phyloP scores from a whole-genome alignment of 345 rosid species.

The Limnanthes douglasii region DNA sequence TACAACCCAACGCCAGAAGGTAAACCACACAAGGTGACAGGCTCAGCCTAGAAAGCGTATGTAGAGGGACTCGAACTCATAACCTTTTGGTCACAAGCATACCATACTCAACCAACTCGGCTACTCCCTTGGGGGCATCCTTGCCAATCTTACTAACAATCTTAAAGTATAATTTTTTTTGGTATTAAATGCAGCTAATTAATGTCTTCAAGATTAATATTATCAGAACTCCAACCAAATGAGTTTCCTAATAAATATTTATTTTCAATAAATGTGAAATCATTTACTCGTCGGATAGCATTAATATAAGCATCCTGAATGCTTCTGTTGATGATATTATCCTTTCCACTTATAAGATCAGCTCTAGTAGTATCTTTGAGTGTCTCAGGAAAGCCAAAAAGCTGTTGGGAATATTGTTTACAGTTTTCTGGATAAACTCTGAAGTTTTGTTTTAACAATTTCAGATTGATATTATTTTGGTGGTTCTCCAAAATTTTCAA shows the following conservation, averaged over 20 bases:
- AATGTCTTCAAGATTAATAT: background rate
- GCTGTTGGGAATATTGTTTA: too few relatives aligned
- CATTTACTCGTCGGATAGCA: conserved; percentile 6
- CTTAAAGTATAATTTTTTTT: conserved; percentile 2
- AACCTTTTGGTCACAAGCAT: too few relatives aligned
- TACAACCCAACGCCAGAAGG: too few relatives aligned
- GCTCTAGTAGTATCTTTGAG: background rate
- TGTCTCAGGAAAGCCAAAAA: conserved; percentile 1
- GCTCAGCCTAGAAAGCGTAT: too few relatives aligned
- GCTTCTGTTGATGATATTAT: conserved; percentile 4
- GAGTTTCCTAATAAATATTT: conserved; percentile 4
- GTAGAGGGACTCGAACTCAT: too few relatives aligned
- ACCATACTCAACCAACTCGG: too few relatives aligned
- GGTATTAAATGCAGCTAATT: conserved; percentile 3
- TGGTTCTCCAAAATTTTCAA: too few relatives aligned
- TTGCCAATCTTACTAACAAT: conserved; percentile 7
- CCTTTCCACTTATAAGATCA: conserved; percentile 5
- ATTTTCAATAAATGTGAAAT: conserved; percentile 5
- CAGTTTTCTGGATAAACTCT: too few relatives aligned
- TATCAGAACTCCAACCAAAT: conserved; percentile 3
- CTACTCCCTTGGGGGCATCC: too few relatives aligned
- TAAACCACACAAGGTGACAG: too few relatives aligned
- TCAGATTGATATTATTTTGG: too few relatives aligned
- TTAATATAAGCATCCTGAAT: conserved; percentile 9
- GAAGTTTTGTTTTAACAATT: too few relatives aligned